Evolutionary conservation across 768 basidiomycete species (phyloP), one percentile per base, ranked within the genome.

Genomic region (Leccinum broughii): DNA sequence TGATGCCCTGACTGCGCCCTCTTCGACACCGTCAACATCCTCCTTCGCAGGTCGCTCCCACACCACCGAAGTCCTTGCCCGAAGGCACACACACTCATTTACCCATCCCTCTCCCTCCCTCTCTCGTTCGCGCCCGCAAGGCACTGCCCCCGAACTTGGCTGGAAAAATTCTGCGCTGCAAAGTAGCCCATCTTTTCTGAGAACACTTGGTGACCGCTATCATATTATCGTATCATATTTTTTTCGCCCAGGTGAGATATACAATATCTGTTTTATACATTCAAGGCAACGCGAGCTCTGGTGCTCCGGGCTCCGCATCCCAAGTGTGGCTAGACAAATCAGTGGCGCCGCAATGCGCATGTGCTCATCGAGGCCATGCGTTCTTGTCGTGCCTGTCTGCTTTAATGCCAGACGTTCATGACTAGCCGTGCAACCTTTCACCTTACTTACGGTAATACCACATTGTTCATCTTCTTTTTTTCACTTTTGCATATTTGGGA

Each of bases 171-270:
- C 37, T 14, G n/a, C 3, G 6, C 28, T 4, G 17, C 26, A 55
- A 37, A 34, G 56, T 63, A 32, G 41, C 20, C 13, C 37, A 64
- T 63, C 39, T 11, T 34, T 34, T 34, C 4, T 34, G 32, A 34
- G 11, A 34, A 34, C 32, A 11, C 4, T 34, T 11, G 32, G 32
- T 34, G 32, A 34, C 32, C 32, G 32, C 32, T 34, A 34, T 34
- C 11, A 11, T 11, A 34, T 34, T 46, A 55, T 13, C 22, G 55
- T 41, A 30, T 51, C 39, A 1, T 22, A 3, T 7, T 28, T 51
- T 51, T 32, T 32, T 51, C 3, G 51, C 13, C 49, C 22, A 68
- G 66, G 68, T 68, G 44, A 65, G 54, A 37, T 24, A 30, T 37
- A 37, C 37, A 37, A 15, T 37, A 6, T 46, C 37, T 22, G 34